Evolutionary conservation across 208 protist genomes (phyloP).

Genomic region (Acanthamoeba sp.): DNA sequence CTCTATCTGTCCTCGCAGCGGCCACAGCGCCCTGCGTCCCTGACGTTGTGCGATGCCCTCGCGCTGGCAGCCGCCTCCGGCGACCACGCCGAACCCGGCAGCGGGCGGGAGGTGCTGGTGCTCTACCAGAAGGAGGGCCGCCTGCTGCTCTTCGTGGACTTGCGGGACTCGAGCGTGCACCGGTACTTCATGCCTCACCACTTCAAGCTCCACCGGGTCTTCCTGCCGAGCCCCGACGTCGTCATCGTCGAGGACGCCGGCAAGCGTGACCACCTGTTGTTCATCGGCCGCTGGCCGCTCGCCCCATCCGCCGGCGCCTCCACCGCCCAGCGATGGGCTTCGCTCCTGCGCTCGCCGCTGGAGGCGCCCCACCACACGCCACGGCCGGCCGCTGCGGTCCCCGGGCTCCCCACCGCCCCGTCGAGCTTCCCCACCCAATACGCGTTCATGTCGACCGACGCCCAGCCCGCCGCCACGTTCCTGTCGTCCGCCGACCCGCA

Average conservation of each 20-base stretch:
- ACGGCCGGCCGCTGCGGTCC: background rate
- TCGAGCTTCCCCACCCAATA: slow-evolving; percentile 14
- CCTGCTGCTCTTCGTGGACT: slow-evolving; percentile 35
- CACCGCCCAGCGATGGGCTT: background rate
- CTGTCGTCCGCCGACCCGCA: slow-evolving; percentile 48
- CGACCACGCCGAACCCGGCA: background rate
- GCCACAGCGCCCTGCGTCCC: background rate
- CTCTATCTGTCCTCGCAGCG: slow-evolving; percentile 64
- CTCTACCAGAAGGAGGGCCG: slow-evolving; percentile 40
- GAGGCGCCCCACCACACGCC: background rate
- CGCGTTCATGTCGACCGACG: slow-evolving; percentile 54
- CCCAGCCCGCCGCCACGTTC: background rate
- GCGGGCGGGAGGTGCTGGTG: slow-evolving; percentile 5
- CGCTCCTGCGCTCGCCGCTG: background rate
- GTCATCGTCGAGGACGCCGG: slow-evolving; percentile 25
- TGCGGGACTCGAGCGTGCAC: slow-evolving; percentile 24
- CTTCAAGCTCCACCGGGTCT: slow-evolving; percentile 40
- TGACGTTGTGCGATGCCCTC: background rate
- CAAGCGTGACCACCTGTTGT: background rate
- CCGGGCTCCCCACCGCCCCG: background rate
- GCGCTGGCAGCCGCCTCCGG: background rate
- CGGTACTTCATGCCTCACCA: background rate
- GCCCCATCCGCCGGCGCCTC: background rate
- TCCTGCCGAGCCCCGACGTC: slow-evolving; percentile 17
- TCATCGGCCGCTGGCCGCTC: slow-evolving; percentile 24